phyloP scores from a whole-genome alignment of 306 rosid genomes.

The Carpinus viminea region DNA sequence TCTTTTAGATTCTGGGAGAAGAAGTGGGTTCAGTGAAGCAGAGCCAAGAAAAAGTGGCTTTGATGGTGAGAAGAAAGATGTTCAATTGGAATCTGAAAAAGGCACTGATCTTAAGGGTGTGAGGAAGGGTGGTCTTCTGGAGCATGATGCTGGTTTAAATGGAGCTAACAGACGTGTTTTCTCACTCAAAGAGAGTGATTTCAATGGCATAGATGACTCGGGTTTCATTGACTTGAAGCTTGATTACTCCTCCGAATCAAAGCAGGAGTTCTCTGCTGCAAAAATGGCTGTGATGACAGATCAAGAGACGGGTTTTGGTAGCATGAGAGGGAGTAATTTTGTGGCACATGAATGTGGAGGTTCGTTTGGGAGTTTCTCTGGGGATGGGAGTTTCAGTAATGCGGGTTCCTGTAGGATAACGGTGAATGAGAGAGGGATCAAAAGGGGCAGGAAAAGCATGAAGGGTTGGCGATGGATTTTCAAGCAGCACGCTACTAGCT shows the following conservation, averaged over 20 bases:
- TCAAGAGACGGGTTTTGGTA: constrained; percentile 56
- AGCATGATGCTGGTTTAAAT: constrained; percentile 42
- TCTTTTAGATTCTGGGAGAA: constrained; percentile 78
- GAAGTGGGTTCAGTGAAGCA: constrained; percentile 92
- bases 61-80: constrained; percentile 56
- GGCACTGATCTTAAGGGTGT: constrained; percentile 38
- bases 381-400: constrained; percentile 41
- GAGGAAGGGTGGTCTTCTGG: constrained; percentile 36
- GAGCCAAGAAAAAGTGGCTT: constrained; percentile 83
- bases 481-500: constrained; percentile 53
- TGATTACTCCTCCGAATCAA: constrained; percentile 72
- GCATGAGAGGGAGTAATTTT: constrained; percentile 53
- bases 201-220: constrained; percentile 83
- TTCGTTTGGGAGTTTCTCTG: constrained; percentile 24
- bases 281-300: constrained; percentile 37
- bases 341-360: constrained; percentile 42
- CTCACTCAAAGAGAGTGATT: constrained; percentile 88
- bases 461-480: constrained; percentile 96
- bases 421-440: constrained; percentile 73
- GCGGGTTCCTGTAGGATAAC: constrained; percentile 92
- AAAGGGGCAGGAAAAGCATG: constrained; percentile 68
- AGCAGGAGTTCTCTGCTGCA: constrained; percentile 42
- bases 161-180: constrained; percentile 68
- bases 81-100: constrained; percentile 36
- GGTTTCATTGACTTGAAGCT: constrained; percentile 88